Base-by-base conservation (phyloP, 2,329 filamentous ascomycete genomes). In the Acarospora socialis region DNA sequence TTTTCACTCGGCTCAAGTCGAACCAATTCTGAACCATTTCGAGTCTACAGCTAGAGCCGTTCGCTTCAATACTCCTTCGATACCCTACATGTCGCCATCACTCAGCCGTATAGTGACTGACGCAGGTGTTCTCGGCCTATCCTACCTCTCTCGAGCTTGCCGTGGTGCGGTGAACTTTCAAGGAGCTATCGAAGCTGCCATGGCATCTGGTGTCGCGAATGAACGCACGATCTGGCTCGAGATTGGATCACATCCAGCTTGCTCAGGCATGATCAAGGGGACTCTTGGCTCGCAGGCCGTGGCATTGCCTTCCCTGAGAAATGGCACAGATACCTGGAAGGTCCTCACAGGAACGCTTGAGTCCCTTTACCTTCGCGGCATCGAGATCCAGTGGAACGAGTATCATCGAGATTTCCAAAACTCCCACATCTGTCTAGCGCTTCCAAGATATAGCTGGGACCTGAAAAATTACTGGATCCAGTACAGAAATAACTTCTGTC, bases 381-480 rank as follows among this genome's bases (percentile, higher is more conserved):
- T 80, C 5, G 59, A 65, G 24, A 59, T 86, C 36, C 64, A 77
- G 48, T 86, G 79, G 68, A 68, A 73, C 37, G 78, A 82, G 53
- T 80, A 70, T 46, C 73, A 80, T 52, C 60, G 63, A 25, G 63
- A 71, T 32, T 78, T 74, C 49, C 66, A 70, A 42, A 49, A 57
- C 21, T 61, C 63, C 1, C 65, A 75, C 24, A 59, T 67, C 24
- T 57, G 81, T 10, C 55, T 79, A n/a, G 59, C 68, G n/a, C 56
- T 83, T 3, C 77, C 77, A 2, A 63, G 66, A 0, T 83, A 82
- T 48, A 63, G 63, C 0, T 83, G 75, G 49, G 73, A 82, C 49
- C 59, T 69, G 40, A 81, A 81, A 61, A 72, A 70, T 43, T 81
- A 81, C 53, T 80, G 75, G 75, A 63, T 80, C 10, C 70, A 73